Conservation (phyloP, 2,329 filamentous ascomycete genomes). For the Acephala macrosclerotiorum region DNA sequence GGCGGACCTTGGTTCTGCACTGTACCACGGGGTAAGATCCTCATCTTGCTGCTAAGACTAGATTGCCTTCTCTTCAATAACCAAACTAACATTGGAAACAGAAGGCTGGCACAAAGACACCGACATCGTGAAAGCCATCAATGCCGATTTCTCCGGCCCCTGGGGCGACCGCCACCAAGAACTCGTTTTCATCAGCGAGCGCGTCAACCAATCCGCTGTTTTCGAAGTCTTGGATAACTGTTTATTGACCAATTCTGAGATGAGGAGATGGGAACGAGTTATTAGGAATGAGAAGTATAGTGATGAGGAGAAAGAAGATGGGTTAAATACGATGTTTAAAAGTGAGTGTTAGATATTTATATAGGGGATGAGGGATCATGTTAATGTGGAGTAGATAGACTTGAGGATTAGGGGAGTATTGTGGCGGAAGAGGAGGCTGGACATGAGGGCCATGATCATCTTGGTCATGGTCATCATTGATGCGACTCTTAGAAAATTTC, state of each 20-base stretch:
- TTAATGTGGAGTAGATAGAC: neutral
- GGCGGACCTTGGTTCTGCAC: conserved; percentile 28
- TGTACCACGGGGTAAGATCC: conserved; percentile 17
- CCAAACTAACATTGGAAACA: too few species aligned
- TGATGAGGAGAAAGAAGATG: conserved; percentile 2
- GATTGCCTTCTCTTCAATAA: too few species aligned
- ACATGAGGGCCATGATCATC: neutral
- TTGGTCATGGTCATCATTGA: conserved; percentile 3
- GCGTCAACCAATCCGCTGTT: conserved; percentile 1
- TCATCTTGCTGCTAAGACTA: too few species aligned
- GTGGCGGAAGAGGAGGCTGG: neutral
- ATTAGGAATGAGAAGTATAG: conserved; percentile 9
- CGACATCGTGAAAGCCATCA: conserved; percentile 20
- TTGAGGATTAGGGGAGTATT: conserved; percentile 4
- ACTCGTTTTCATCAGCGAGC: conserved; percentile 14
- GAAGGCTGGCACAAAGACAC: conserved; percentile 19
- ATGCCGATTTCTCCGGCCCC: conserved; percentile 20
- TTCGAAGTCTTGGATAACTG: conserved; percentile 6
- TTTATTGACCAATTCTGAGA: conserved; percentile 14
- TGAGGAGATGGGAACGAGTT: conserved; percentile 14
- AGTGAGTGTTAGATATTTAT: conserved; percentile 2
- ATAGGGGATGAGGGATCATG: neutral
- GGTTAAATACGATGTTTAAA: conserved; percentile 7
- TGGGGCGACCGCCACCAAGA: conserved; percentile 18
- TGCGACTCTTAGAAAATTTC: neutral